Percentiles rank a stretch among this genome's conserved stretches.
Evolutionary conservation across 495 filamentous ascomycete species (phyloP).

Genomic region (Penicillium coffeae): DNA sequence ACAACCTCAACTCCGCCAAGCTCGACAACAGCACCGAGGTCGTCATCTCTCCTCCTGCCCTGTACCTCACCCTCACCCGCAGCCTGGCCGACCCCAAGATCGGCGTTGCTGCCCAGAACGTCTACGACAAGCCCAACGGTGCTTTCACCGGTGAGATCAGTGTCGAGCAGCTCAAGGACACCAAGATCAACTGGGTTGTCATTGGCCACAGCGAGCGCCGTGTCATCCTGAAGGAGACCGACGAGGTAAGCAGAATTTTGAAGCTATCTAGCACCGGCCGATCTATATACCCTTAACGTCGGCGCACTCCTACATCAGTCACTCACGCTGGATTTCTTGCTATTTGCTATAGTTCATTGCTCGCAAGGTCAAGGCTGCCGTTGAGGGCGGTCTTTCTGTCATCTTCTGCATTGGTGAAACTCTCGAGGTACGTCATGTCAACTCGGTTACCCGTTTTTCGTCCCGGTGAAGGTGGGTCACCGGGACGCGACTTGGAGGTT

Average conservation of each 20-base stretch:
- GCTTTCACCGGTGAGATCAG: constrained; percentile 97
- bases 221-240: constrained; percentile 77
- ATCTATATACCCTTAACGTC: neutral
- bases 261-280: neutral
- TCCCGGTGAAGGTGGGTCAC: constrained; percentile 23
- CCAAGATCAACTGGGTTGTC: constrained; percentile 81
- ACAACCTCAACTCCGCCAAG: constrained; percentile 76
- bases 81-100: constrained; percentile 66
- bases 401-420: constrained; percentile 97
- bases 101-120: constrained; percentile 88
- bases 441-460: constrained; percentile 22
- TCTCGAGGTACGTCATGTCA: constrained; percentile 57
- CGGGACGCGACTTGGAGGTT: constrained; percentile 16
- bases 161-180: constrained; percentile 83
- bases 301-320: neutral
- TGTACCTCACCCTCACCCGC: constrained; percentile 85
- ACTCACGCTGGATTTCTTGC: neutral
- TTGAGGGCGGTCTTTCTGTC: constrained; percentile 81
- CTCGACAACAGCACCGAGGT: constrained; percentile 59
- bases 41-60: constrained; percentile 83
- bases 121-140: constrained; percentile 93
- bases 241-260: constrained; percentile 48
- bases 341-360: constrained; percentile 61
- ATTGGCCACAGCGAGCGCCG: constrained; percentile 92
- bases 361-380: constrained; percentile 84